Conservation (phyloP, 2,329 filamentous ascomycete genomes). For the Pochonia chlamydosporia region DNA sequence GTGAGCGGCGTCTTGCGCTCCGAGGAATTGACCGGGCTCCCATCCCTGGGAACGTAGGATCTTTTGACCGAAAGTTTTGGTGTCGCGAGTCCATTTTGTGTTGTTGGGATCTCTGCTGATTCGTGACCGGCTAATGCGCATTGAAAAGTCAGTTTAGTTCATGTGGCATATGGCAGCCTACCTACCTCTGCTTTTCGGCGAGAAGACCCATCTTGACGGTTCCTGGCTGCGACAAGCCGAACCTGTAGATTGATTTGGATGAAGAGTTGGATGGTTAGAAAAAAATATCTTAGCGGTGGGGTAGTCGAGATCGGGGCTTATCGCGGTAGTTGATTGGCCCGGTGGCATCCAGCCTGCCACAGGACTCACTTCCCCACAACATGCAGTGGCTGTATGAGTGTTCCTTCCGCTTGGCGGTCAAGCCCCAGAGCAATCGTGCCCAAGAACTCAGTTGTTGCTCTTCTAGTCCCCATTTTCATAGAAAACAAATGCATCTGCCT, state of each 20-base stretch:
- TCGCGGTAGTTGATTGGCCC: slow-evolving; percentile 2
- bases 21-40: slow-evolving; percentile 78
- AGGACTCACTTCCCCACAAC: no score
- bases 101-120: slow-evolving; percentile 93
- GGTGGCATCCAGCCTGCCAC: background rate
- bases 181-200: slow-evolving; percentile 28
- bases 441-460: no score
- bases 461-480: no score
- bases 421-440: no score
- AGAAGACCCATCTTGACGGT: slow-evolving; percentile 28
- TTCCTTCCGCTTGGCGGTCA: no score
- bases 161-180: background rate
- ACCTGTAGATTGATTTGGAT: background rate
- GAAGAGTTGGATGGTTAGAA: background rate
- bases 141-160: slow-evolving; percentile 9
- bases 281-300: background rate
- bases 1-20: slow-evolving; percentile 70
- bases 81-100: slow-evolving; percentile 82
- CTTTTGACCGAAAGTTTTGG: slow-evolving; percentile 78
- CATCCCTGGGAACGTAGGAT: slow-evolving; percentile 87
- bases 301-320: background rate
- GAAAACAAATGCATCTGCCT: no score
- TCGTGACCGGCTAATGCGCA: slow-evolving; percentile 43
- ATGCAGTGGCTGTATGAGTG: no score
- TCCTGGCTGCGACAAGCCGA: background rate